A percentile compares a stretch with the other conserved stretches of the same genome.
Conservation (phyloP, 1,284 basidiomycete genomes). For the Heterobasidion occidentale region DNA sequence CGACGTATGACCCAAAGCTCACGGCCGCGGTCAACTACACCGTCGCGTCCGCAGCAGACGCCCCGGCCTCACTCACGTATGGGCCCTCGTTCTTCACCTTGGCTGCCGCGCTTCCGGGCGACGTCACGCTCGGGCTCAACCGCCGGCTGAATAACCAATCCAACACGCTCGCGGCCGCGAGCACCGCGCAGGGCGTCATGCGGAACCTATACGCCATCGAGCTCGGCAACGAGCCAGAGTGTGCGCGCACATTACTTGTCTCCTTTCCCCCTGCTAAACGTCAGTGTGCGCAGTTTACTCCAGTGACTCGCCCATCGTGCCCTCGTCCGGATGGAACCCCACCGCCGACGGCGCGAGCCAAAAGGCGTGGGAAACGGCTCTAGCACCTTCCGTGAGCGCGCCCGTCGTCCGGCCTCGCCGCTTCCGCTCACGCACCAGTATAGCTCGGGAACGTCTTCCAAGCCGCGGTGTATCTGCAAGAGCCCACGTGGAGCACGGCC, state of each 20-base stretch:
- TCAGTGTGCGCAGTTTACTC: conserved; percentile 19
- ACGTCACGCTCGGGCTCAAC: conserved; percentile 33
- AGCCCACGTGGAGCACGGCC: conserved; percentile 26
- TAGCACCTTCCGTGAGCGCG: conserved; percentile 24
- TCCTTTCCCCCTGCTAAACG: neutral
- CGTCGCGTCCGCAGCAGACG: conserved; percentile 29
- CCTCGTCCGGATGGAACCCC: conserved; percentile 25
- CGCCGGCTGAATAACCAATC: conserved; percentile 30
- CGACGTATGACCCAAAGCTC: conserved; percentile 28
- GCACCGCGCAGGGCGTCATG: conserved; percentile 25
- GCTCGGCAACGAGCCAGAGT: conserved; percentile 36
- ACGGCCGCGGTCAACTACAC: conserved; percentile 30
- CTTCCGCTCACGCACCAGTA: neutral
- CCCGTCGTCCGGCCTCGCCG: conserved; percentile 1
- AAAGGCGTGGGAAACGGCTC: conserved; percentile 27
- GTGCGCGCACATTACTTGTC: conserved; percentile 17
- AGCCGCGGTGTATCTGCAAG: conserved; percentile 32
- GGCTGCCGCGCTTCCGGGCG: conserved; percentile 24
- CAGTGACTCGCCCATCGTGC: conserved; percentile 22
- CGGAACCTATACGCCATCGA: conserved; percentile 30
- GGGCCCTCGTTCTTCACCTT: conserved; percentile 33
- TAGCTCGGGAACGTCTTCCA: conserved; percentile 32
- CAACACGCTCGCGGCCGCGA: conserved; percentile 28
- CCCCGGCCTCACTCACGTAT: conserved; percentile 29
- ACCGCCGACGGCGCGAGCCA: conserved; percentile 27